Base-by-base conservation (phyloP, 192 early-diverging fungal genomes). In the Umbelopsis sp. region DNA sequence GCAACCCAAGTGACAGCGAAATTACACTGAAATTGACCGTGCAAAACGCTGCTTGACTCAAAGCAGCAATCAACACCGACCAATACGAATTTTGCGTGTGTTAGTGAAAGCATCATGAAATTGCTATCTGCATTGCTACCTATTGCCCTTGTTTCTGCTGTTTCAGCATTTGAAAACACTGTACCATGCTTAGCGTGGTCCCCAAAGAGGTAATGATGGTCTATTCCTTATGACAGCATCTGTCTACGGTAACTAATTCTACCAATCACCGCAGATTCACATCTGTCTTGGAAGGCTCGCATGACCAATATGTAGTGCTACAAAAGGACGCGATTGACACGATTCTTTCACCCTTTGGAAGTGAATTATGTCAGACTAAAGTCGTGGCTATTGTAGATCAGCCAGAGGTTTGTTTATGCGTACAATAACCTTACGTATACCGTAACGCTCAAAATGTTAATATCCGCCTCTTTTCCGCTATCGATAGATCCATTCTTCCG, bases 141-240 rank as follows among this genome's bases (percentile, higher is more conserved):
- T 20, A 29, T 80, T 26, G 66, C 78, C 5, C 54, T 80, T 11
- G 59, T 59, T 6, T 73, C 79, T 22, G 44, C 71, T 67, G 74
- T 66, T 16, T 53, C 75, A 9, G 79, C 79, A 7, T 80, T 80
- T 74, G 79, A 80, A 59, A 67, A 53, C 45, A 80, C 79, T 11
- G 79, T 75, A 1, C 79, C 79, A 21, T 75, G 71, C 51, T 24
- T 80, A 14, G 41, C 75, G 29, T 80, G 79, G 79, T 75, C 79
- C n/a, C 72, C 79, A n/a, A 80, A 71, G 47, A 68, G 71, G 79
- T 80, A 76, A 68, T 72, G 21, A 17, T 22, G 24, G 10, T 20
- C 29, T n/a, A 43, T 45, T 36, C 22, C 20, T 17, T 3, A 41
- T 9, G 43, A 5, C 12, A 29, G 45, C 41, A 36, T 16, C 7